Base-by-base conservation (phyloP, 78 protist species). In the Dictyostelium firmibasis region DNA sequence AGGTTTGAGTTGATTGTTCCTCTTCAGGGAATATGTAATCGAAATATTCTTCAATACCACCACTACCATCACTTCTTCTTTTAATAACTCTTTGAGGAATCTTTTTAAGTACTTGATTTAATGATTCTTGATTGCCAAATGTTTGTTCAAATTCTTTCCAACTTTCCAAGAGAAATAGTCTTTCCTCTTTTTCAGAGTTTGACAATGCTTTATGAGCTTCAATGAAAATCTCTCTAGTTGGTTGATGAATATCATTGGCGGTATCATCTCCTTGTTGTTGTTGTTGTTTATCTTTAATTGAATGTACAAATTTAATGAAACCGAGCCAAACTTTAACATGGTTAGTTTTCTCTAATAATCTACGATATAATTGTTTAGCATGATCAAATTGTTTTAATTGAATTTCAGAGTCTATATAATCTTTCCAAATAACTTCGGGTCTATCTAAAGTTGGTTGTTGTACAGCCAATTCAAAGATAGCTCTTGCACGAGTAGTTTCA, bases 371-470 rank as follows among this genome's bases (percentile, higher is more conserved):
- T 36, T 31, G 70, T 62, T 99, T 78, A 16, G 47, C 97, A 18
- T 36, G 4, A 29, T 86, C 97, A 29, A 18, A 76, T 38, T 95
- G 97, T n/a, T 75, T 62, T 36, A 70, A 14, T 14, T 79, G 96
- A 60, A 86, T 84, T 82, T 98, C 99, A 57, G 97, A 97, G 70
- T 95, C 98, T 53, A 97, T 97, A 83, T 83, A 94, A 25, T 88
- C 79, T 84, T 97, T 96, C 99, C 99, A 99, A n/a, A 98, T 43
- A 13, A 95, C 47, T 86, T 99, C 99, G 1, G 99, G 99, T 96
- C 91, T 91, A 87, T 98, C 99, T 3, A 99, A 95, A 14, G 38
- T 60, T 18, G 97, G 96, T 92, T 99, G 99, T 29, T 18, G 70
- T n/a, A 97, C 67, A 16, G 98, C 99, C 43, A 99, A 91, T 81